These are phyloP conservation scores for Boehmeria nivea DNA, from an alignment of 306 rosid genomes.

Conservation along the genomic window DNA sequence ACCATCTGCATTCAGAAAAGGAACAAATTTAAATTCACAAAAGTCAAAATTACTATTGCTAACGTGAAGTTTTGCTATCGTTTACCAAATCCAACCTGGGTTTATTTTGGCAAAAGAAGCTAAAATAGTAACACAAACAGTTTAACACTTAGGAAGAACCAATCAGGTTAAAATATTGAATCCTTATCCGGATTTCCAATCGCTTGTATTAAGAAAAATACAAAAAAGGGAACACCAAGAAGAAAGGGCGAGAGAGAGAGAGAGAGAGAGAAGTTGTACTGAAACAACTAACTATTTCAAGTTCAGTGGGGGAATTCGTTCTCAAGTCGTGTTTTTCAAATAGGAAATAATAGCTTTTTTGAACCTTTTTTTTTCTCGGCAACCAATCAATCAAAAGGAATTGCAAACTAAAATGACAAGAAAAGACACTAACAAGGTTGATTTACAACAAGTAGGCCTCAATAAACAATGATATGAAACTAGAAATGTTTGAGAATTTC, in stretches of 20 bases:
- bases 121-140: constrained; percentile 1
- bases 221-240: too few species aligned
- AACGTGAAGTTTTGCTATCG: too few species aligned
- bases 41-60: background rate
- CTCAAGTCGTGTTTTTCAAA: too few species aligned
- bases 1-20: constrained; percentile 36
- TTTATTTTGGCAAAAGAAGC: background rate
- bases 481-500: too few species aligned
- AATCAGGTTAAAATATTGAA: background rate
- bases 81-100: too few species aligned
- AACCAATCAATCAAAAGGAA: constrained; percentile 5
- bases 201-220: background rate
- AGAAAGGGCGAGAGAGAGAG: too few species aligned
- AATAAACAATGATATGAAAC: too few species aligned
- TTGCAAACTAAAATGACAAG: background rate
- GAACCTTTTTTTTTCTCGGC: background rate
- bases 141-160: background rate
- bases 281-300: background rate
- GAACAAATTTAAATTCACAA: constrained; percentile 17
- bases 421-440: background rate
- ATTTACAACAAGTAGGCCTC: too few species aligned
- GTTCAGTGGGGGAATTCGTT: background rate
- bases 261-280: too few species aligned
- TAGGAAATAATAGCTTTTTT: too few species aligned
- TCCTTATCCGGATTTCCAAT: too few species aligned